A percentile compares a stretch with the other conserved stretches of the same genome.
These are phyloP conservation scores for Cochlearia excelsa DNA, from an alignment of 345 rosid species.

Conservation along the genomic window DNA sequence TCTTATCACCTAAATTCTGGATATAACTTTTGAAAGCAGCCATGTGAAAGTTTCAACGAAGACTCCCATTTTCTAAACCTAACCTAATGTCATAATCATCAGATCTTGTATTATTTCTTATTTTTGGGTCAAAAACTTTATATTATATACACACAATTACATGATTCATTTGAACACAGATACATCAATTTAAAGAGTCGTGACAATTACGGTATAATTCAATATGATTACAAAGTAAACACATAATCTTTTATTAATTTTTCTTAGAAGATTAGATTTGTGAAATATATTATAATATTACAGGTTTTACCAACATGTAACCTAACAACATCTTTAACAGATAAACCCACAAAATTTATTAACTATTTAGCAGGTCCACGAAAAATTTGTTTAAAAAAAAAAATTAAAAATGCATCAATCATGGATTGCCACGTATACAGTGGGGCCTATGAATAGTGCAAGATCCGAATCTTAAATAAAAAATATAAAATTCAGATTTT, in stretches of 20 bases:
- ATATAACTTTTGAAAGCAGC: conserved; percentile 13
- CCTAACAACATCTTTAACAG: conserved; percentile 28
- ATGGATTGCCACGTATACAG: too few relatives aligned
- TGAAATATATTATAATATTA: background rate
- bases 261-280: background rate
- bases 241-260: background rate
- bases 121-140: too few relatives aligned
- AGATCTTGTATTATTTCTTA: conserved; percentile 1
- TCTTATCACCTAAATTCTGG: background rate
- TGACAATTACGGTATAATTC: background rate
- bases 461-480: too few relatives aligned
- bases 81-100: conserved; percentile 17
- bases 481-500: too few relatives aligned
- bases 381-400: too few relatives aligned
- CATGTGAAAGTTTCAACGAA: conserved; percentile 1
- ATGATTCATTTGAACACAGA: background rate
- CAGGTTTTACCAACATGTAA: conserved; percentile 15
- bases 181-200: too few relatives aligned
- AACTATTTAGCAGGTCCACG: too few relatives aligned
- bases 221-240: background rate
- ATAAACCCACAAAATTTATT: too few relatives aligned
- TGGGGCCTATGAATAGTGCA: too few relatives aligned
- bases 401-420: too few relatives aligned
- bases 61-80: background rate
- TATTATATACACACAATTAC: background rate